A percentile compares a stretch with the other conserved stretches of the same genome.
phyloP scores from a whole-genome alignment of 2,329 filamentous ascomycete genomes.

The Fusarium sublunatum region DNA sequence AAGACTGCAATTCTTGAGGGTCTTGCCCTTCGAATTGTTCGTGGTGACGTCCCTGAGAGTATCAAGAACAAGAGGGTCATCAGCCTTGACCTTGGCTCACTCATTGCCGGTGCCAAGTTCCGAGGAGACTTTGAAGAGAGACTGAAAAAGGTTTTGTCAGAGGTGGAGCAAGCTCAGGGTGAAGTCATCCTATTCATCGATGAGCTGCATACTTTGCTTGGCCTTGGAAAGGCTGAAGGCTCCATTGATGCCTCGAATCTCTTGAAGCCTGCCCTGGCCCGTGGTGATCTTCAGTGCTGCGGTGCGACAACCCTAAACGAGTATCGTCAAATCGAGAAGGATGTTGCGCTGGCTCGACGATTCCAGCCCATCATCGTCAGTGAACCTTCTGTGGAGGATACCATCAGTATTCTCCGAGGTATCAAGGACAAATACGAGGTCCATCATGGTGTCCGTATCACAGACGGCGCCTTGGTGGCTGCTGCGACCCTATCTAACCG shows the following conservation, averaged over 20 bases:
- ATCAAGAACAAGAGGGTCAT: constrained; percentile 95
- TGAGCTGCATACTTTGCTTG: constrained; percentile 90
- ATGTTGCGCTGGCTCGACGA: constrained; percentile 88
- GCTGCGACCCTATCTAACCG: constrained; percentile 93
- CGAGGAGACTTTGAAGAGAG: constrained; percentile 96
- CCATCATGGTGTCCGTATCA: constrained; percentile 95
- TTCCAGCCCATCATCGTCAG: constrained; percentile 96
- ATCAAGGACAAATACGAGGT: constrained; percentile 99
- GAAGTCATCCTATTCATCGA: constrained; percentile 95
- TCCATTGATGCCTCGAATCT: constrained; percentile 97
- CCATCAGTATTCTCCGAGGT: constrained; percentile 92
- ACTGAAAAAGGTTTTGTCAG: constrained; percentile 88
- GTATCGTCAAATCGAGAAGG: constrained; percentile 94
- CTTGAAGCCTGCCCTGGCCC: constrained; percentile 90
- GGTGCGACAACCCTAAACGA: constrained; percentile 94
- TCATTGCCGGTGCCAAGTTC: constrained; percentile 96
- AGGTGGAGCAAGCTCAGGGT: constrained; percentile 89
- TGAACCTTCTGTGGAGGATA: constrained; percentile 90
- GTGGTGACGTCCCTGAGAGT: constrained; percentile 93
- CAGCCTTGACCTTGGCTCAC: constrained; percentile 85
- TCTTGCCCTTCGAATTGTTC: constrained; percentile 87
- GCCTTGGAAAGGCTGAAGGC: constrained; percentile 93
- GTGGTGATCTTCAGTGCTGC: constrained; percentile 94
- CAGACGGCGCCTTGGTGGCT: constrained; percentile 89
- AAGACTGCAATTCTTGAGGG: constrained; percentile 96